phyloP scores from a whole-genome alignment of 768 basidiomycete genomes.

The Kwoniella sp. region DNA sequence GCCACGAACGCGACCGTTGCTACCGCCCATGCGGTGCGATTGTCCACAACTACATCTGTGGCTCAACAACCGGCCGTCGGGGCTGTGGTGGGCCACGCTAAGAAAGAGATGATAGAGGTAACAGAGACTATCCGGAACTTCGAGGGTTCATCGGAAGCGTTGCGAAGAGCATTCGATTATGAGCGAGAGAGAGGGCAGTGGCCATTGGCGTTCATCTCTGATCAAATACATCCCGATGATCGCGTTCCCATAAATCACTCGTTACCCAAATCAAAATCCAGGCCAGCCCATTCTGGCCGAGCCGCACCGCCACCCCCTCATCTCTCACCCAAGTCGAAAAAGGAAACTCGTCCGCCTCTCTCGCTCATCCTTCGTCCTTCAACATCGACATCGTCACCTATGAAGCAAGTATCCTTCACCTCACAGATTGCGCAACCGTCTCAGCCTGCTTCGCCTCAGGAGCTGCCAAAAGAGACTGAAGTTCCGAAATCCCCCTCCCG shows the following conservation, averaged over 20 bases:
- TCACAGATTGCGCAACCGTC: neutral
- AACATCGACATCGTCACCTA: constrained; percentile 1
- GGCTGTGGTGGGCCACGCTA: neutral
- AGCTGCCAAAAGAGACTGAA: neutral
- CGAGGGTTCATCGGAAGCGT: constrained; percentile 4
- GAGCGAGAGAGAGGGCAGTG: constrained; percentile 13
- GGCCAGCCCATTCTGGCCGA: neutral
- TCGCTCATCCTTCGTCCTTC: constrained; percentile 9
- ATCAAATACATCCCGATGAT: neutral
- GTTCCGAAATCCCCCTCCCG: neutral
- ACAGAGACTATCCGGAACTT: neutral
- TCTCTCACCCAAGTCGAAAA: neutral
- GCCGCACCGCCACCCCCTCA: constrained; percentile 7
- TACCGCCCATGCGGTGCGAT: constrained; percentile 10
- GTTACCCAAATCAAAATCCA: neutral
- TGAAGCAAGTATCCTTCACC: constrained; percentile 16
- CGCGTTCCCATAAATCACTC: neutral
- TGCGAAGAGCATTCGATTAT: constrained; percentile 5
- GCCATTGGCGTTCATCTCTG: neutral
- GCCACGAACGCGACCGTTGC: constrained; percentile 15
- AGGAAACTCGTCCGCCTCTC: neutral
- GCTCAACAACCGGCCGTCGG: neutral
- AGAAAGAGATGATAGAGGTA: neutral
- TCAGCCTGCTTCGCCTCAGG: neutral
- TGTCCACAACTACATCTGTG: neutral